Evolutionary conservation across 139 green algal genomes (phyloP).

Genomic region (Coelastrella sp.): DNA sequence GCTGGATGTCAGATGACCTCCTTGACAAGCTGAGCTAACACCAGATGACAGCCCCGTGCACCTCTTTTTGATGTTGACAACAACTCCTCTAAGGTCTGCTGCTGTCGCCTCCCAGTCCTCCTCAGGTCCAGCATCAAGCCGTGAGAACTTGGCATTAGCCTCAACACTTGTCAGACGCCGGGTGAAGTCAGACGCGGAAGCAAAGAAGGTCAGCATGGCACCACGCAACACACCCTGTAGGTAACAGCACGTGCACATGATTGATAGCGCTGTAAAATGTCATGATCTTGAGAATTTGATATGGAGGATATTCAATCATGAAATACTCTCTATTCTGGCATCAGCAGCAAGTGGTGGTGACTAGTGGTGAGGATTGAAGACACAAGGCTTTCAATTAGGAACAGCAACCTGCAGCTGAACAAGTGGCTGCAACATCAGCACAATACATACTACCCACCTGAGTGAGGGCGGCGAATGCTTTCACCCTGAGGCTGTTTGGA

Average conservation of each 20-base stretch:
- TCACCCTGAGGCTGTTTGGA: conserved; percentile 65
- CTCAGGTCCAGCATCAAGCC: conserved; percentile 53
- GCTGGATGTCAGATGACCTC: too few species aligned
- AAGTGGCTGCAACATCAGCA: neutral
- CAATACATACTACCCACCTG: neutral
- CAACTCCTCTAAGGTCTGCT: conserved; percentile 75
- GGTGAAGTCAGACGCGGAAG: conserved; percentile 89
- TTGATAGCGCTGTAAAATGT: neutral
- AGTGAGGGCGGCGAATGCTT: conserved; percentile 65
- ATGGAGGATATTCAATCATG: too few species aligned
- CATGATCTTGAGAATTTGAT: neutral
- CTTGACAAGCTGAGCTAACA: too few species aligned
- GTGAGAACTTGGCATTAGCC: conserved; percentile 91
- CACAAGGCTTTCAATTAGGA: too few species aligned
- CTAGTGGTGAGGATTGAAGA: neutral
- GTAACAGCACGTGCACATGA: conserved; percentile 13
- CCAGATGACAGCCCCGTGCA: neutral
- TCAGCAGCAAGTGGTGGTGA: neutral
- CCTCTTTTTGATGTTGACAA: conserved; percentile 71
- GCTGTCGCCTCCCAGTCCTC: conserved; percentile 58
- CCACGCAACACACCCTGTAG: conserved; percentile 68
- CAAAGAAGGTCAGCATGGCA: conserved; percentile 85
- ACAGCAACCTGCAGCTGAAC: neutral
- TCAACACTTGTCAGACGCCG: conserved; percentile 80
- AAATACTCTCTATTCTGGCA: neutral